Base-by-base conservation (phyloP, 2,329 filamentous ascomycete genomes). In the Aspergillus viridinutans region DNA sequence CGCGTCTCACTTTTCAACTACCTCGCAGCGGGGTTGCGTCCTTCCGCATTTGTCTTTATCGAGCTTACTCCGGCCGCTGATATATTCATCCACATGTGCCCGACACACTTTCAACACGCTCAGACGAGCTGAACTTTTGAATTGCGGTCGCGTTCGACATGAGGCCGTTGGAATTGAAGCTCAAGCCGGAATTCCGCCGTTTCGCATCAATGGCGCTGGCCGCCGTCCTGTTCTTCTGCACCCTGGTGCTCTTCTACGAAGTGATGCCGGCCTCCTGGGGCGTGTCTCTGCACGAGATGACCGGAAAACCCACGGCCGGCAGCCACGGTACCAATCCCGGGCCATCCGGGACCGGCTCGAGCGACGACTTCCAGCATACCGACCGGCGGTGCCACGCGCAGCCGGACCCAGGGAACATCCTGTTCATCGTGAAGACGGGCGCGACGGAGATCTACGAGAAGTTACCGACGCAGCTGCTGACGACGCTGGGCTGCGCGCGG, bases 371-470 rank as follows among this genome's bases (percentile, higher is more conserved):
- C 43, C 21, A 25, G 10, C 21, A 47, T 25, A 10, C 43, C 29
- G 64, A 66, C 55, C 61, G 63, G 21, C 62, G 61, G 35, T 82
- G 80, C 63, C 67, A 70, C 23, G 59, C 63, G 49, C 77, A 81
- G 50, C 76, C 79, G 10, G 73, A 80, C 55, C 77, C 75, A 10
- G 76, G 76, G 48, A 76, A 77, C 60, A 73, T 82, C 35, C 70
- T 81, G 28, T 70, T 85, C 26, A 70, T 85, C 49, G 78, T 85
- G 69, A 85, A 85, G 71, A 85, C 83, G 3, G 82, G 83, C 38
- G 81, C 82, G 2, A 81, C 80, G 42, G 82, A 85, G 65, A 70
- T 80, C 20, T 81, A 76, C 57, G 72, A 77, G 29, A 80, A 78
- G 49, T 68, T 85, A 2, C 81, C 83, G 2, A 82, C 79, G 3